These are phyloP conservation scores for Gelatoporia subvermispora DNA, from an alignment of 768 basidiomycete genomes.

Conservation along the genomic window DNA sequence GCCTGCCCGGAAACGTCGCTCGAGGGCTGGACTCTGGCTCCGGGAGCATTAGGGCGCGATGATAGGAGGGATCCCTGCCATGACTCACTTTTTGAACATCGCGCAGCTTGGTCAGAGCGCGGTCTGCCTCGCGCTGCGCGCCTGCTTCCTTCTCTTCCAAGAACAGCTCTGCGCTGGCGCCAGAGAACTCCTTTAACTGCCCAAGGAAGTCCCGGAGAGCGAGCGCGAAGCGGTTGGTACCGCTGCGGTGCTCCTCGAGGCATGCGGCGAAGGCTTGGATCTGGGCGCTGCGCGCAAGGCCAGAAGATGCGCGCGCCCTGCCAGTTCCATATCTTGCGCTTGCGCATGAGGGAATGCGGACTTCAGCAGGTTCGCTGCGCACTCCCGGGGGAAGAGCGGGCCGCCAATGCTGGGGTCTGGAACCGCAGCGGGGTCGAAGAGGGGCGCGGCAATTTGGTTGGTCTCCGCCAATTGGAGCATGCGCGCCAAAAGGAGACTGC, in stretches of 20 bases:
- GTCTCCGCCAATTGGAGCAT: conserved; percentile 91
- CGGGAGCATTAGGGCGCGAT: background rate
- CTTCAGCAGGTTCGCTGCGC: conserved; percentile 80
- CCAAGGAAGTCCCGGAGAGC: conserved; percentile 96
- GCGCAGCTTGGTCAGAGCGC: conserved; percentile 4
- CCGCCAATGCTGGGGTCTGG: conserved; percentile 73
- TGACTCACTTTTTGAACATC: conserved; percentile 74
- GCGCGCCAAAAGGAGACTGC: conserved; percentile 91
- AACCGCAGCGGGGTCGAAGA: conserved; percentile 76
- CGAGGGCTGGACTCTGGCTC: conserved; percentile 57
- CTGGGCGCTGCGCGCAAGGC: conserved; percentile 55
- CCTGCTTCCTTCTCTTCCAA: conserved; percentile 94
- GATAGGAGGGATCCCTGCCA: background rate
- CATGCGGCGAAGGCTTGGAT: conserved; percentile 64
- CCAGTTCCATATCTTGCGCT: no score
- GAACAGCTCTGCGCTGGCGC: conserved; percentile 88
- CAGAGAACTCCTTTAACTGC: conserved; percentile 95
- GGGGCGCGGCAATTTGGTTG: conserved; percentile 71
- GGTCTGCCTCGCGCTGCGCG: conserved; percentile 57
- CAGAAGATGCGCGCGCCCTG: conserved; percentile 9
- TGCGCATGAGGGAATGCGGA: conserved; percentile 92
- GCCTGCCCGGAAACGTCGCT: conserved; percentile 88
- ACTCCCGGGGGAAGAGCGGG: conserved; percentile 74
- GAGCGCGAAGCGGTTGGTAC: conserved; percentile 88
- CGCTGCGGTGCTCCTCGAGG: conserved; percentile 67